Evolutionary conservation across 805 yeast species (phyloP).

Genomic region (Sungouiozyma intestinalis): DNA sequence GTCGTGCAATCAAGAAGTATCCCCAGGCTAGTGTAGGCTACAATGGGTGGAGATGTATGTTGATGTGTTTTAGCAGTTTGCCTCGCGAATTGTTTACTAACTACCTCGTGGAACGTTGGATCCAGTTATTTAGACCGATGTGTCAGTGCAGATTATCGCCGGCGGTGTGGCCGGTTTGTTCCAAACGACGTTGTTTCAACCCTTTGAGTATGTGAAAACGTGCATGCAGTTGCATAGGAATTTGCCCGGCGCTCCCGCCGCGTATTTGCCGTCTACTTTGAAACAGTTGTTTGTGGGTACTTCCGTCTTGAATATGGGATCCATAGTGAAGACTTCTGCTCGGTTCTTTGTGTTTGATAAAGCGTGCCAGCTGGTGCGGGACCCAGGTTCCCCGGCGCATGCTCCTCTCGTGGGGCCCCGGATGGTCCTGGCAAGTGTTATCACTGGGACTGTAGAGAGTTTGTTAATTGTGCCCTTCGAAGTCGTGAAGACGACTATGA

Average conservation of each 20-base stretch:
- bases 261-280: constrained; percentile 9
- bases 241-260: constrained; percentile 10
- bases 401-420: constrained; percentile 69
- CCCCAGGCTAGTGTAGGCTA: too few species aligned
- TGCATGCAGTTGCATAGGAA: constrained; percentile 47
- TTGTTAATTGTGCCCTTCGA: constrained; percentile 86
- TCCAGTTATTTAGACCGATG: constrained; percentile 1
- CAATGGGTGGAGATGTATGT: background rate
- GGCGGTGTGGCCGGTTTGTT: constrained; percentile 48
- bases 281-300: constrained; percentile 46
- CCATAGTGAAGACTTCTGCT: constrained; percentile 59
- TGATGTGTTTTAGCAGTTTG: too few species aligned
- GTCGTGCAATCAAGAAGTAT: too few species aligned
- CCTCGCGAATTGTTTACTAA: background rate
- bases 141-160: constrained; percentile 14
- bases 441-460: constrained; percentile 78
- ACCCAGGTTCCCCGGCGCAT: constrained; percentile 37
- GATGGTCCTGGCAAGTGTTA: constrained; percentile 70
- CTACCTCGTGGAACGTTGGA: background rate
- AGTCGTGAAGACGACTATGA: constrained; percentile 68
- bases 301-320: constrained; percentile 66
- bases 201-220: constrained; percentile 62
- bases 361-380: constrained; percentile 48
- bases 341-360: constrained; percentile 68
- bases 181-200: constrained; percentile 56